Base-by-base conservation (phyloP, 2,329 filamentous ascomycete species). In the Nemania bipapillata region DNA sequence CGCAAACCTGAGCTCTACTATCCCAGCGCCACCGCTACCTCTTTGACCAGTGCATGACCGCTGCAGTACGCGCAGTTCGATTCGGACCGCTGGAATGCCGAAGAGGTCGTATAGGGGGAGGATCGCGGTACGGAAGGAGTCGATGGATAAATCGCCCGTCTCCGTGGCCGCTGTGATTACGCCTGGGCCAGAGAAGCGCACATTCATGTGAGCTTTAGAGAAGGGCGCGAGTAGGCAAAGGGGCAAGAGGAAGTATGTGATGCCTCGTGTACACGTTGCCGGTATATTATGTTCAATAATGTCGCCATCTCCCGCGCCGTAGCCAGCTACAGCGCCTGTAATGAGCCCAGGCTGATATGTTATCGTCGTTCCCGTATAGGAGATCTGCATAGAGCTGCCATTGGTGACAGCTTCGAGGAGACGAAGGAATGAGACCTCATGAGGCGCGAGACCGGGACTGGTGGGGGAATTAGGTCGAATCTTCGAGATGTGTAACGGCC, bases 391-490 rank as follows among this genome's bases (percentile, higher is more conserved):
- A 64, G 92, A 90, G 66, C 92, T 92, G 82, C 96, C 96, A 85
- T 99, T 99, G 77, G 96, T 99, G 76, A 99, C 87, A 74, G 93
- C 88, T 81, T 98, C 96, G 77, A 99, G 90, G 20, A 99, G 91
- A 65, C 96, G 94, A 35, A 99, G 87, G 81, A 99, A 95, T 54
- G 96, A 98, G 76, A 98, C 90, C 82, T 99, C 96, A 83, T 97
- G 92, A 56, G 93, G 91, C 62, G 93, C 91, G 63, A 99, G 91
- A 76, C 96, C 96, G 0, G 96, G 94, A 75, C 92, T 90, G 47
- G 93, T 94, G 54, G 92, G 90, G 49, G 93, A 97, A 17, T 91
- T 89, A 72, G 92, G 90, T 77, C 96, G 93, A 83, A 99, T 98
- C 81, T 96, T 92, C 61, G 95, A 96, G 79, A 99, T 95, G 81